Evolutionary conservation across 2,329 filamentous ascomycete species (phyloP).

Genomic region (Sporothrix pallida): DNA sequence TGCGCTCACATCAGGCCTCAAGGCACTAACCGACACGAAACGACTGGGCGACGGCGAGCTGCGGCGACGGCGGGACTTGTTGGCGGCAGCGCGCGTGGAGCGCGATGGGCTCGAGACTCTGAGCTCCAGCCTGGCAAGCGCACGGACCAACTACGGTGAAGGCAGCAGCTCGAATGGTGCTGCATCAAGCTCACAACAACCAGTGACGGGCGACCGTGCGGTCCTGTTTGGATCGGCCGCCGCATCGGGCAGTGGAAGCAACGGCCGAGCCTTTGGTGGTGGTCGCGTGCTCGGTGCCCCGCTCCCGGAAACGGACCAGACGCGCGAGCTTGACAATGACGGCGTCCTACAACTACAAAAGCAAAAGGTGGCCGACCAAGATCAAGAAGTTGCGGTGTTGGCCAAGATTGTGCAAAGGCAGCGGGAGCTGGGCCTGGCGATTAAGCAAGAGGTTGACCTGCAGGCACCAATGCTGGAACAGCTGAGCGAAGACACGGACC

Average conservation of each 20-base stretch:
- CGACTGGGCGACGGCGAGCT: constrained; percentile 76
- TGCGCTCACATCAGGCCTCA: constrained; percentile 69
- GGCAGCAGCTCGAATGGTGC: constrained; percentile 51
- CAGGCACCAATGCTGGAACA: constrained; percentile 74
- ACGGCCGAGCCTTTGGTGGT: constrained; percentile 47
- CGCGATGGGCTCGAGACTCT: constrained; percentile 77
- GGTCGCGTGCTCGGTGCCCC: constrained; percentile 76
- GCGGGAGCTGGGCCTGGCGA: constrained; percentile 77
- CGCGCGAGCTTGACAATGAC: constrained; percentile 75
- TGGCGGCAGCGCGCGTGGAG: constrained; percentile 73
- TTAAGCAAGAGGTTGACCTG: constrained; percentile 73
- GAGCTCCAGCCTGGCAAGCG: constrained; percentile 59
- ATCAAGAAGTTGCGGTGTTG: constrained; percentile 72
- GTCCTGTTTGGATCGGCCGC: constrained; percentile 52
- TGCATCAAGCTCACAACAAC: constrained; percentile 42
- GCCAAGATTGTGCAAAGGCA: constrained; percentile 72
- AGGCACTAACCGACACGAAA: constrained; percentile 58
- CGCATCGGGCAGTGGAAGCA: constrained; percentile 34
- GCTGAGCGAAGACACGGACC: constrained; percentile 69
- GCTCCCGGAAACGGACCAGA: constrained; percentile 75
- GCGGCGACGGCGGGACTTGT: constrained; percentile 70
- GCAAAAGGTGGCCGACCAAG: constrained; percentile 76
- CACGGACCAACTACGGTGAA: constrained; percentile 54
- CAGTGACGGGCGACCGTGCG: constrained; percentile 56
- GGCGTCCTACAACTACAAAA: constrained; percentile 76